Base-by-base conservation (phyloP, 257 asterid species). In the Solanum piurae region DNA sequence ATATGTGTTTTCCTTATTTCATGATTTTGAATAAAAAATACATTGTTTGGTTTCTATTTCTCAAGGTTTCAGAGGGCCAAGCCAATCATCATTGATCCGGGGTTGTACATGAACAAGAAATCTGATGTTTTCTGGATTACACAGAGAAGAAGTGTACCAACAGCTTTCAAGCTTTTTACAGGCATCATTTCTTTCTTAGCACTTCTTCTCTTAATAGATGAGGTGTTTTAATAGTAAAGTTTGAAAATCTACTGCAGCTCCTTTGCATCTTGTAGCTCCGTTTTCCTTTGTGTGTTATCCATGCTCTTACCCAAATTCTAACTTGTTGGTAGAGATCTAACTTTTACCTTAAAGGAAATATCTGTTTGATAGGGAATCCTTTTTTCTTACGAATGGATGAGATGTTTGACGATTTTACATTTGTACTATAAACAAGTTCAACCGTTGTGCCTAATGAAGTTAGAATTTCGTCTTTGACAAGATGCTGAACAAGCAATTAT, bases 101-200 rank as follows among this genome's bases (percentile, higher is more conserved):
- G 98, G 90, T 89, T 96, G 96, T 96, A 96, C 83, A 91, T 93
- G 97, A 91, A 93, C 5, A 93, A 93, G 90, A 96, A 96, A 84
- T 64, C 95, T 68, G 99, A 96, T 88, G 99, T 96, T 89, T 96
- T 95, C 90, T 96, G 99, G 99, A 94, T 96, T 84, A 95, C 98
- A 1, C 99, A 96, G 89, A 83, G 98, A 86, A 93, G 99, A 25
- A 40, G 84, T 40, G 84, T 40, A 23, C 84, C 84, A 40, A 40
- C 62, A 40, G 84, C 84, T 77, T 96, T 94, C 89, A 96, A 94
- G 72, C 96, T 96, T 82, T 96, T 94, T 88, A 96, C 99, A 91
- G 99, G 68, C 79, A 49, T 86, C 36, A 33, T 49, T 86, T 37
- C 49, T 37, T 37, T 74, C 83, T 74, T 16, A 37, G 2, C 6